A percentile compares a stretch with the other conserved stretches of the same genome.
phyloP scores from a whole-genome alignment of 352 stramenopile genomes.

The Pythium oligandrum region DNA sequence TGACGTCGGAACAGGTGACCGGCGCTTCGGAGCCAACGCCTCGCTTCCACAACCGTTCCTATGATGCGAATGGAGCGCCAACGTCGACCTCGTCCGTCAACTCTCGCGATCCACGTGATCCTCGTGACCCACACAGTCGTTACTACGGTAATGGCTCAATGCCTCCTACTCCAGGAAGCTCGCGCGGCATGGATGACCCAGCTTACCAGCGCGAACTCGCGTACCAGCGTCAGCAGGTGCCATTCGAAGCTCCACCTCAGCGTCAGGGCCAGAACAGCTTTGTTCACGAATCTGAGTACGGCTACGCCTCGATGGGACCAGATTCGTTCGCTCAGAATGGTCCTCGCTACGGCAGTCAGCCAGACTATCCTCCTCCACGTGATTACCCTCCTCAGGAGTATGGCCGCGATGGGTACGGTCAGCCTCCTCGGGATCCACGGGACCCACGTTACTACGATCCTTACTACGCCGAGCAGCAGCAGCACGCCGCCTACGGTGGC shows the following conservation, averaged over 20 bases:
- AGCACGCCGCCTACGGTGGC: neutral
- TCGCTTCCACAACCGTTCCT: neutral
- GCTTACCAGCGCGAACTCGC: neutral
- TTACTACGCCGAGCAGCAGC: constrained; percentile 5
- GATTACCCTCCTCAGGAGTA: neutral
- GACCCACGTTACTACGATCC: constrained; percentile 10
- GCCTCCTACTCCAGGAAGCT: neutral
- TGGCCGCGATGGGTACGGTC: neutral
- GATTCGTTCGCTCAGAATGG: neutral
- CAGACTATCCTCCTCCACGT: neutral
- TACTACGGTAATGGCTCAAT: neutral
- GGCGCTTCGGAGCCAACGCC: neutral
- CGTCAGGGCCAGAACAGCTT: neutral
- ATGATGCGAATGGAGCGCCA: neutral
- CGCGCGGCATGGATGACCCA: neutral
- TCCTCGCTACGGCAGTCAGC: too few relatives aligned
- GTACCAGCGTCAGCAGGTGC: neutral
- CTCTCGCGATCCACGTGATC: neutral
- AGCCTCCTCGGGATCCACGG: neutral
- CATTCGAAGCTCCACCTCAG: neutral
- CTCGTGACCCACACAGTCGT: neutral
- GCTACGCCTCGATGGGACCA: neutral
- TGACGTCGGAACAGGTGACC: constrained; percentile 6
- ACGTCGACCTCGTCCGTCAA: neutral
- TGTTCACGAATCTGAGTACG: neutral